These are phyloP conservation scores for Komagataella pseudopastoris DNA, from an alignment of 805 yeast genomes.

Conservation along the genomic window DNA sequence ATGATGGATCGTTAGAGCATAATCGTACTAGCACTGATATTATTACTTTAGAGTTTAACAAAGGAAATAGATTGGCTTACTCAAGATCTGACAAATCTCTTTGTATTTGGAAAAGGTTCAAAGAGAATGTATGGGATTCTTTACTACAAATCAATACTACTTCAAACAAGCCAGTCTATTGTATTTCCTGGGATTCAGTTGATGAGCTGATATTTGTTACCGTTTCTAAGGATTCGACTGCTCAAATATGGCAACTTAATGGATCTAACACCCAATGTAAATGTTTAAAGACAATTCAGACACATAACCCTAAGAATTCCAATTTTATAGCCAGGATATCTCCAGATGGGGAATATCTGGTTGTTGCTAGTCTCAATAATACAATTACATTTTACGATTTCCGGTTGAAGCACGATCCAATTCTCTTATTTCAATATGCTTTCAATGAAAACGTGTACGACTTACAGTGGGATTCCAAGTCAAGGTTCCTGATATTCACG, in stretches of 20 bases:
- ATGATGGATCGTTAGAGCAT: conserved; percentile 4
- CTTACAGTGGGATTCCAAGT: conserved; percentile 21
- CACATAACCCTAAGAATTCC: conserved; percentile 7
- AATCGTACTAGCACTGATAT: conserved; percentile 15
- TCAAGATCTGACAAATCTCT: conserved; percentile 29
- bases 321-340: conserved; percentile 19
- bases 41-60: conserved; percentile 23
- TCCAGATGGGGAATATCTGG: conserved; percentile 23
- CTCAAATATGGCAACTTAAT: conserved; percentile 28
- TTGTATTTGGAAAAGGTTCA: conserved; percentile 22
- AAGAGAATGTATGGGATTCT: conserved; percentile 16
- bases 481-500: conserved; percentile 20
- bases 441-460: conserved; percentile 19
- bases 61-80: conserved; percentile 27
- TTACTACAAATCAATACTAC: conserved; percentile 23
- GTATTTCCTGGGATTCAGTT: conserved; percentile 31
- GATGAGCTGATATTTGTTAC: conserved; percentile 27
- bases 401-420: conserved; percentile 14
- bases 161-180: conserved; percentile 25
- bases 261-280: conserved; percentile 15
- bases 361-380: conserved; percentile 22
- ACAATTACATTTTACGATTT: conserved; percentile 18
- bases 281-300: conserved; percentile 3
- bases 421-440: conserved; percentile 9
- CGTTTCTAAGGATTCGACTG: conserved; percentile 26